Percentiles rank a stretch among this genome's conserved stretches.
These are phyloP conservation scores for Pseudocercospora eumusae DNA, from an alignment of 2,329 filamentous ascomycete genomes.

Conservation along the genomic window DNA sequence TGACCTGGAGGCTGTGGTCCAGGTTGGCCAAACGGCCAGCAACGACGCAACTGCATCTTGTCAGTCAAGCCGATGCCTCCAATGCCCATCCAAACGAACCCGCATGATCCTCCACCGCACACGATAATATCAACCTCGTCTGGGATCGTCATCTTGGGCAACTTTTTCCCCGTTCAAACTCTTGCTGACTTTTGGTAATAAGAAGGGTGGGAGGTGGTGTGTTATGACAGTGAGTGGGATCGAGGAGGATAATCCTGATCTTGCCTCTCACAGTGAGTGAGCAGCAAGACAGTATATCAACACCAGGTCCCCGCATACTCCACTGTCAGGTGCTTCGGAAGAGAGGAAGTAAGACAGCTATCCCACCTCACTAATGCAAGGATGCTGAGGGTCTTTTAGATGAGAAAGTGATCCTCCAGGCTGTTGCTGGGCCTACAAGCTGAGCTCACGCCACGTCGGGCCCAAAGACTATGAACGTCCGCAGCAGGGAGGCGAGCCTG, in stretches of 20 bases:
- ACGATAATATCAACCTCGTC: constrained; percentile 82
- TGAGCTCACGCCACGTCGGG: constrained; percentile 28
- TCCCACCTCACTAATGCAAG: constrained; percentile 23
- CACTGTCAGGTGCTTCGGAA: constrained; percentile 27
- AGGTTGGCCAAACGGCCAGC: constrained; percentile 67
- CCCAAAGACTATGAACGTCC: constrained; percentile 13
- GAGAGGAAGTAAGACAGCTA: constrained; percentile 19
- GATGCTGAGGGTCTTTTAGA: constrained; percentile 23
- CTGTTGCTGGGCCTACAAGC: constrained; percentile 18
- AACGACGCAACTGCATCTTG: constrained; percentile 49
- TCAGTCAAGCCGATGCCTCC: constrained; percentile 22
- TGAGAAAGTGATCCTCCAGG: constrained; percentile 21
- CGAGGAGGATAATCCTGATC: constrained; percentile 22
- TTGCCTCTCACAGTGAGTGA: constrained; percentile 14
- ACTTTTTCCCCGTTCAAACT: constrained; percentile 17
- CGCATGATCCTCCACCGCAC: constrained; percentile 71
- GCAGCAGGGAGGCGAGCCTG: constrained; percentile 13
- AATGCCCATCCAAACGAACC: constrained; percentile 45
- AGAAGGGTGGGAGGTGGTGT: constrained; percentile 1
- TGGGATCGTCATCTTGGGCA: constrained; percentile 60
- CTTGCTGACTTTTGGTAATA: constrained; percentile 11
- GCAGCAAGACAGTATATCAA: constrained; percentile 30
- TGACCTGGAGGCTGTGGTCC: constrained; percentile 70
- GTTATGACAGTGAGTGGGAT: constrained; percentile 13
- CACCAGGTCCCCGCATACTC: constrained; percentile 24